phyloP scores from a whole-genome alignment of 148 eudicot genomes.

The Rhododendron simsii region DNA sequence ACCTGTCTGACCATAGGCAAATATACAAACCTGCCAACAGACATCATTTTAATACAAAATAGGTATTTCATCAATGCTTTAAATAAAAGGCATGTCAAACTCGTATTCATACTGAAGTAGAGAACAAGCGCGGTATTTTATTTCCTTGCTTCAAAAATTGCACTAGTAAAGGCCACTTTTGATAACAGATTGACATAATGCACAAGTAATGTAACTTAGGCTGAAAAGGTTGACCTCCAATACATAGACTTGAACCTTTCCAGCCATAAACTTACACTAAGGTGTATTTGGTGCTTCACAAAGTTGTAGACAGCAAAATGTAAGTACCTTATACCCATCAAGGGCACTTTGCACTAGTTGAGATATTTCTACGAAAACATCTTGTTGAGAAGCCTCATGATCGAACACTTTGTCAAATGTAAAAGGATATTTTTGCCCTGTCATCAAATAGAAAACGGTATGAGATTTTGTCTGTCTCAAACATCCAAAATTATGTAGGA shows the following conservation, averaged over 20 bases:
- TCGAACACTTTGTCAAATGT: conserved; percentile 67
- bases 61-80: background rate
- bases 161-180: background rate
- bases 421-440: conserved; percentile 65
- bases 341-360: conserved; percentile 84
- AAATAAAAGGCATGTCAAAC: background rate
- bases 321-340: conserved; percentile 73
- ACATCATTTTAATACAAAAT: background rate
- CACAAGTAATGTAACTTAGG: background rate
- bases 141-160: background rate
- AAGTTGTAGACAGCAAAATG: background rate
- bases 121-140: too few relatives aligned
- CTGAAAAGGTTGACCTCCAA: background rate
- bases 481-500: background rate
- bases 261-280: background rate
- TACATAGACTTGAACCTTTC: background rate
- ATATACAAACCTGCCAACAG: conserved; percentile 60
- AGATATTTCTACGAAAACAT: conserved; percentile 68
- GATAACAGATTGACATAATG: background rate
- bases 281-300: background rate
- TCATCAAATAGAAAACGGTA: background rate
- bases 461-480: background rate
- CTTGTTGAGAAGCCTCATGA: conserved; percentile 58
- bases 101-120: background rate
- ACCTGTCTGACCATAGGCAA: conserved; percentile 85